Base-by-base conservation (phyloP, 768 basidiomycete genomes). In the Mycena epipterygia region DNA sequence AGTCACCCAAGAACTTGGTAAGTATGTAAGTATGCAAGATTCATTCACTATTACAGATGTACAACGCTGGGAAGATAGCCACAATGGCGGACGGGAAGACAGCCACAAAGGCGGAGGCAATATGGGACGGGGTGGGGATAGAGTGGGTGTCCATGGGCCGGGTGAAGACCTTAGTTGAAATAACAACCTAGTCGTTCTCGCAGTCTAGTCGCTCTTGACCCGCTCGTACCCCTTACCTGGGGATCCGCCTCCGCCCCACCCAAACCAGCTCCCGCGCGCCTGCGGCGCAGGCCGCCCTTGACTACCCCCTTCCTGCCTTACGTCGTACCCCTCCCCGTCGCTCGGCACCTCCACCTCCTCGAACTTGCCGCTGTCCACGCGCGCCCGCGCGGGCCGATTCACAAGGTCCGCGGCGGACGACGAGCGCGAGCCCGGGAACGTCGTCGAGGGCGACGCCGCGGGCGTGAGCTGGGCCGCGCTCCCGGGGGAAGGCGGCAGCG, bases 261-360 rank as follows among this genome's bases (percentile, higher is more conserved):
- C 83, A 77, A 90, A 90, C 88, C 89, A 90, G 62, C 87, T 86
- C 61, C 53, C 44, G 80, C 76, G 33, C 84, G 76, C 71, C 33
- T 74, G 76, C 39, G 74, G 77, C 2, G 68, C 76, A 0, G 81
- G 80, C 62, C 71, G 51, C 41, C 51, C 72, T 39, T 62, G 76
- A 21, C 23, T 2, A n/a, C n/a, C n/a, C n/a, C n/a, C n/a, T 13
- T 68, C 73, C 19, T 73, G 67, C 71, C 67, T 30, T 52, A 81
- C 82, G 62, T 89, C 88, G 64, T 92, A 88, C 8, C 89, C 90
- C 70, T 94, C 93, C 17, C 84, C 86, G 71, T 94, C 92, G 64
- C 90, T 91, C 46, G 89, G 88, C n/a, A 90, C 89, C 68, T 91
- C 89, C 2, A 90, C 86, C 80, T 94, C 91, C 73, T 93, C 93